Percentiles rank a stretch among this genome's conserved stretches.
phyloP scores from a whole-genome alignment of 2,329 filamentous ascomycete species.

The Aspergillus fijiensis region DNA sequence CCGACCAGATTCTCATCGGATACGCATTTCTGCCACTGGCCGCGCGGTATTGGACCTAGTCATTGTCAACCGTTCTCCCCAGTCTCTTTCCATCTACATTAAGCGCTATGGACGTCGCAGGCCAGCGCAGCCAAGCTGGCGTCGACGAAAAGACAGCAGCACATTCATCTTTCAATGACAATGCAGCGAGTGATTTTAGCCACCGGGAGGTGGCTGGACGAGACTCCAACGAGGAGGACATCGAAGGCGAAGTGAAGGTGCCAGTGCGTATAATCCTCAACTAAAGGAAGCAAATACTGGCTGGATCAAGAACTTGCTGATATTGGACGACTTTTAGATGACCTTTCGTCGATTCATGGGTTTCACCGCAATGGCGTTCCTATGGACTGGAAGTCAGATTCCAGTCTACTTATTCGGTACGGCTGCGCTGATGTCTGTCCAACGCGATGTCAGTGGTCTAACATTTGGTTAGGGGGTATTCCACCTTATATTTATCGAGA shows the following conservation, averaged over 20 bases:
- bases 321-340: constrained; percentile 42
- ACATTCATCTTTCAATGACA: constrained; percentile 30
- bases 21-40: not conserved
- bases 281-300: too few relatives aligned
- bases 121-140: constrained; percentile 17
- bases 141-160: constrained; percentile 30
- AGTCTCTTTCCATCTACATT: constrained; percentile 1
- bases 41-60: not conserved
- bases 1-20: not conserved
- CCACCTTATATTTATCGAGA: constrained; percentile 59
- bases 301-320: not conserved
- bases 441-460: not conserved
- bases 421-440: constrained; percentile 19
- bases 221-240: constrained; percentile 43
- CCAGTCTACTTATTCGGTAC: constrained; percentile 55
- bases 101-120: not conserved
- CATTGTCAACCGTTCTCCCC: not conserved
- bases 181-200: constrained; percentile 28
- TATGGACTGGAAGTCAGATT: constrained; percentile 63
- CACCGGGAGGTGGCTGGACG: constrained; percentile 52
- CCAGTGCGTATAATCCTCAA: not conserved
- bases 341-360: constrained; percentile 54
- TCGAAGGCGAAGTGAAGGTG: not conserved
- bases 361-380: constrained; percentile 58
- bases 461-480: constrained; percentile 38